Conservation (phyloP, 2,329 filamentous ascomycete genomes). For the Trichoderma cornu-damae region DNA sequence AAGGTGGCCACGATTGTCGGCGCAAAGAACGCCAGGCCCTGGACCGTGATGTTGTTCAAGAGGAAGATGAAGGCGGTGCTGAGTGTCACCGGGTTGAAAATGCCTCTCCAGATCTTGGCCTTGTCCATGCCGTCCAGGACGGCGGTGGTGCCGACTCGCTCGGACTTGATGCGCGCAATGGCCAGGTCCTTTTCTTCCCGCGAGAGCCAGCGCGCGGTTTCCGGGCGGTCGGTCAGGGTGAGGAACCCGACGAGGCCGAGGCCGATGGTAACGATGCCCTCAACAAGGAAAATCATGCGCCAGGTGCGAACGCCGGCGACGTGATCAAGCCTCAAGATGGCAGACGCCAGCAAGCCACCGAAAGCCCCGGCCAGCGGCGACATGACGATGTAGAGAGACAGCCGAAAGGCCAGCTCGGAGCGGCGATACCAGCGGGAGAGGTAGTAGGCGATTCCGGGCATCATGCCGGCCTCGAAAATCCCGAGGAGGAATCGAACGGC, state of each 20-base stretch:
- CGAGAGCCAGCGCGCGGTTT: constrained; percentile 60
- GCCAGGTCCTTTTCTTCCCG: constrained; percentile 63
- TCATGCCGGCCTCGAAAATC: constrained; percentile 67
- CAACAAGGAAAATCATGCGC: constrained; percentile 67
- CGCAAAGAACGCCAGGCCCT: constrained; percentile 61
- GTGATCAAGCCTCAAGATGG: constrained; percentile 55
- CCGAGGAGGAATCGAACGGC: constrained; percentile 64
- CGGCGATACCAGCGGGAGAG: constrained; percentile 67
- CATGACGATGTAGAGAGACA: constrained; percentile 66
- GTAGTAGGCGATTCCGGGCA: constrained; percentile 71
- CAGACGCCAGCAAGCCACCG: constrained; percentile 61
- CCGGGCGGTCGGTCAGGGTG: constrained; percentile 63
- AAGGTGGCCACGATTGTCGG: constrained; percentile 66
- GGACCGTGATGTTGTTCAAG: constrained; percentile 52
- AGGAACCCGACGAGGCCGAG: constrained; percentile 57
- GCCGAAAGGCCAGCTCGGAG: constrained; percentile 60
- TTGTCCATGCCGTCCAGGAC: constrained; percentile 60
- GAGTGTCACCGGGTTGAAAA: constrained; percentile 58
- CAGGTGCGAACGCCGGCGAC: constrained; percentile 55
- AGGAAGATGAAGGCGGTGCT: constrained; percentile 55
- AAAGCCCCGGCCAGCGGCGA: constrained; percentile 66
- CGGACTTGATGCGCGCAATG: constrained; percentile 62
- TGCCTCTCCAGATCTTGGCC: constrained; percentile 55
- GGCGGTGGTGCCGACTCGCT: constrained; percentile 56
- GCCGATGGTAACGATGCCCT: constrained; percentile 54